Evolutionary conservation across 225 moss, liverwort and hornwort species (phyloP), one percentile per base, ranked within the genome.

Genomic region (Ulota crispa): DNA sequence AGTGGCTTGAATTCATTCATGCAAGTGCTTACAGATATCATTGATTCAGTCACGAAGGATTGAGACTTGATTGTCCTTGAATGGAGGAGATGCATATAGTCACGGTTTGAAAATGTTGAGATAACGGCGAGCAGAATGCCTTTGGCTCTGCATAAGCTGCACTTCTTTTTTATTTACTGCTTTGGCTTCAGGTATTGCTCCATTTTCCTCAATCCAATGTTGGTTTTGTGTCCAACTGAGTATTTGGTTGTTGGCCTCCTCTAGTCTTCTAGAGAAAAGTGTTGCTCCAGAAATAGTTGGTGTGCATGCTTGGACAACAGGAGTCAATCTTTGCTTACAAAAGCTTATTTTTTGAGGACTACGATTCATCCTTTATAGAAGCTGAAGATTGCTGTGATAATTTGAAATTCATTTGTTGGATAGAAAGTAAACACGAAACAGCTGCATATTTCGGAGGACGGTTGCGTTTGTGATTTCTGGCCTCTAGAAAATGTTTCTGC

Each of bases 1-100:
- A 70, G 74, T 57, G 92, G 88, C 30, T 79, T 90, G 76, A 90
- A 86, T 54, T 76, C 86, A 11, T 76, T 92, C 9, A 83, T 77
- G 75, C 66, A 90, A 55, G 81, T 79, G 78, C 88, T 90, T 8
- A 70, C 76, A 4, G 83, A 92, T 7, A 71, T 90, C 45, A 62
- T 86, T 53, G 55, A 81, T 42, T 83, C 85, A 16, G 74, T 24
- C 8, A 34, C 73, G 1, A 74, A 69, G 63, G 52, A 39, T 23
- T 14, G 78, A 60, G 57, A 39, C 37, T 50, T 84, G 54, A 78
- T 1, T 18, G n/a, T 65, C 19, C 7, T 27, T 39, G 39, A 62
- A 62, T 27, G 39, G 39, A 36, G 27, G 61, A 61, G 57, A 20
- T 64, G 21, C 52, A 68, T 57, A 53, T 28, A 1, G 34, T 68